Base-by-base conservation (phyloP, 805 yeast species). In the Candida odintsovae region DNA sequence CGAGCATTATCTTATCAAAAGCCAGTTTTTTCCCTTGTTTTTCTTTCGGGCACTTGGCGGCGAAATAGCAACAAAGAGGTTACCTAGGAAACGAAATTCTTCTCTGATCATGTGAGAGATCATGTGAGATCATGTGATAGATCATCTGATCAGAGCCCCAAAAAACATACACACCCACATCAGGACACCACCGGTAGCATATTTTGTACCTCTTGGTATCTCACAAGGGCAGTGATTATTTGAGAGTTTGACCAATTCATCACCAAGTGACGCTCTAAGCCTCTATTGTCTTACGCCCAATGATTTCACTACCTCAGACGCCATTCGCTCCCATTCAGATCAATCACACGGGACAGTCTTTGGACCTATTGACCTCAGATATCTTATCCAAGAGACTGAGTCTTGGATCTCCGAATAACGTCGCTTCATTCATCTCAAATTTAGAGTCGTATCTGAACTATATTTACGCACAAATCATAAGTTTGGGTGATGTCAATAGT, bases 371-470 rank as follows among this genome's bases (percentile, higher is more conserved):
- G 23, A 12, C 23, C 4, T 19, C 39, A 13, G 48, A 40, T 29
- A 43, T 49, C 23, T 39, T 45, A 2, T 31, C 47, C 1, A 44
- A 40, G 16, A 38, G 52, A 39, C 42, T 46, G 5, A 26, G 28
- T n/a, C 23, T 41, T 21, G 33, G 35, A 12, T 20, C 49, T 11
- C 33, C n/a, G 23, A 33, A 25, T 19, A 21, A 36, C 7, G 47
- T 41, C 10, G 8, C 52, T 1, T n/a, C 29, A 2, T 33, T 39
- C 23, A 51, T 51, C 9, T 40, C 50, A 18, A 43, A 13, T 20
- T 19, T 52, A 3, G 55, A 52, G 25, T 40, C 41, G 1, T 52
- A 52, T 36, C 19, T 52, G 23, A 38, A 50, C 16, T 25, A 31
- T 11, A 50, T 52, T 2, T 52, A 21, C 18, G 6, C 20, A 1